These are phyloP conservation scores for Lactarius indigo DNA, from an alignment of 768 basidiomycete genomes.

Conservation along the genomic window DNA sequence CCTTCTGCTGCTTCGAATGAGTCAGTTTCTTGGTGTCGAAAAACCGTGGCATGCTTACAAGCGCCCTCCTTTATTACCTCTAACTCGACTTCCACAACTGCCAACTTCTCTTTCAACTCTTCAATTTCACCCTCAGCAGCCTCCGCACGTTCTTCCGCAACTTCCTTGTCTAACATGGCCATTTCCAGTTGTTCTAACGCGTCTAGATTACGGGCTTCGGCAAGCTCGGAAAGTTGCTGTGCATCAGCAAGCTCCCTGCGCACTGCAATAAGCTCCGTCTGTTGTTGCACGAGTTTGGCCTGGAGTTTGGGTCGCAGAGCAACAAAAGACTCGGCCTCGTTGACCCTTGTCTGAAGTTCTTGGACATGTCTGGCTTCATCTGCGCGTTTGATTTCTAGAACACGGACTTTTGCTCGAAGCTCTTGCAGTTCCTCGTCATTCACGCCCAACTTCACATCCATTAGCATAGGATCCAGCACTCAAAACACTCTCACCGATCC, in stretches of 20 bases:
- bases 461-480: not conserved
- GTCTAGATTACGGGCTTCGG: constrained; percentile 71
- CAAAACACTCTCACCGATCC: not conserved
- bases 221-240: constrained; percentile 66
- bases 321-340: constrained; percentile 81
- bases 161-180: constrained; percentile 92
- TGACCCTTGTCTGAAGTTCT: constrained; percentile 78
- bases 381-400: constrained; percentile 80
- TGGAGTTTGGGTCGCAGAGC: constrained; percentile 86
- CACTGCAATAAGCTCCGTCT: constrained; percentile 72
- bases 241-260: constrained; percentile 76
- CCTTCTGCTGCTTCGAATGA: constrained; percentile 31
- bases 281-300: constrained; percentile 77
- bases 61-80: constrained; percentile 66
- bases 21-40: not conserved
- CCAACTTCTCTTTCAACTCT: constrained; percentile 72
- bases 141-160: constrained; percentile 92
- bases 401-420: constrained; percentile 74
- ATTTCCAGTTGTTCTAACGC: constrained; percentile 90
- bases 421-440: constrained; percentile 71
- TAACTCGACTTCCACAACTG: constrained; percentile 79
- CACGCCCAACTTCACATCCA: not conserved
- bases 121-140: constrained; percentile 73
- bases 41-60: constrained; percentile 21
- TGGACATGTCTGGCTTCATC: constrained; percentile 85